phyloP scores from a whole-genome alignment of 371 early-diverging fungal species.

The Zopfochytrium polystomum region DNA sequence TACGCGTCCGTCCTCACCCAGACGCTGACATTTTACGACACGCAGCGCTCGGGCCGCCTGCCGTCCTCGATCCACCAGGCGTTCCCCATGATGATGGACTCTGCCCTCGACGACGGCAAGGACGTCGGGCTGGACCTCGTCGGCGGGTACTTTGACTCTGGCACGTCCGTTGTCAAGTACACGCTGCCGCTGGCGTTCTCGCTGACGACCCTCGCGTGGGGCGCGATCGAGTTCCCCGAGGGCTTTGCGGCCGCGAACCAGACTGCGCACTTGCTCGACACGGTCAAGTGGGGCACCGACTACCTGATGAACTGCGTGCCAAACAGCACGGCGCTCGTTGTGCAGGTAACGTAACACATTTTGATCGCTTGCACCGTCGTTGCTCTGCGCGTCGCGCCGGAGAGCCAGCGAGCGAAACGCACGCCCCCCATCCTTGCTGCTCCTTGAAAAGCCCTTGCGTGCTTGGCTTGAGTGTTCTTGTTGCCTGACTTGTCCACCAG shows the following conservation, averaged over 20 bases:
- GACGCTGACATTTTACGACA: not conserved
- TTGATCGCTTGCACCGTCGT: too few relatives aligned
- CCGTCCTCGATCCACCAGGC: not conserved
- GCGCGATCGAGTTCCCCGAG: not conserved
- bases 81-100: not conserved
- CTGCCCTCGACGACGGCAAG: too few relatives aligned
- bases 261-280: not conserved
- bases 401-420: too few relatives aligned
- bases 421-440: too few relatives aligned
- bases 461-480: too few relatives aligned
- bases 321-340: too few relatives aligned
- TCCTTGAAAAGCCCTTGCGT: too few relatives aligned
- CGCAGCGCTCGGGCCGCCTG: not conserved
- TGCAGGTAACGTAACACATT: too few relatives aligned
- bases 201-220: not conserved
- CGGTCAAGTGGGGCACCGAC: not conserved
- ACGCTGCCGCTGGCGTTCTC: not conserved
- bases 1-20: not conserved
- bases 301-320: too few relatives aligned
- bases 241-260: not conserved
- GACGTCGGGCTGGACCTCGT: not conserved
- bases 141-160: slow-evolving; percentile 1
- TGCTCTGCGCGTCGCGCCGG: too few relatives aligned
- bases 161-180: not conserved
- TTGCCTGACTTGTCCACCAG: too few relatives aligned